These are phyloP conservation scores for Brassica juncea DNA, from an alignment of 345 rosid genomes.

Conservation along the genomic window DNA sequence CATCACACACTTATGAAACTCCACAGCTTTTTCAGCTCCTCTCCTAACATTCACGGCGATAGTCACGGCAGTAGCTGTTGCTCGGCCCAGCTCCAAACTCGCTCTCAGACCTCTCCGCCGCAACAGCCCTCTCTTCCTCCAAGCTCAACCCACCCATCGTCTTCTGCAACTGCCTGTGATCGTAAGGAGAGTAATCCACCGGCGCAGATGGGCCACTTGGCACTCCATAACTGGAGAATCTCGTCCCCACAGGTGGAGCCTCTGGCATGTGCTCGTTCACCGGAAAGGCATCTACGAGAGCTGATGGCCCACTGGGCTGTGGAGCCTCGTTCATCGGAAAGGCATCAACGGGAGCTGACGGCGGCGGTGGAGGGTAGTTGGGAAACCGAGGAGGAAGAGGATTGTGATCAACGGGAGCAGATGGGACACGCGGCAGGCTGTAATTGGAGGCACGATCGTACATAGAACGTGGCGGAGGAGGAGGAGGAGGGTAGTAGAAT, in stretches of 20 bases:
- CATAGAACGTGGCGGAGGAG: slow-evolving; percentile 46
- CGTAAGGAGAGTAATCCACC: slow-evolving; percentile 52
- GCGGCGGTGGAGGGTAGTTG: slow-evolving; percentile 43
- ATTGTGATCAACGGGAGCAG: slow-evolving; percentile 57
- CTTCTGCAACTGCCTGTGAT: slow-evolving; percentile 45
- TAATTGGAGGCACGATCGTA: slow-evolving; percentile 44
- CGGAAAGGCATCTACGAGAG: slow-evolving; percentile 49
- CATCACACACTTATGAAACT: slow-evolving; percentile 13
- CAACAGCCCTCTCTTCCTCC: slow-evolving; percentile 46
- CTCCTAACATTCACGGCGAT: slow-evolving; percentile 46
- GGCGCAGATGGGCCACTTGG: slow-evolving; percentile 61
- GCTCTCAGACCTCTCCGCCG: slow-evolving; percentile 38
- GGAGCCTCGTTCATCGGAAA: slow-evolving; percentile 44
- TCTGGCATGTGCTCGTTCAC: slow-evolving; percentile 48
- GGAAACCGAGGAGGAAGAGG: slow-evolving; percentile 39
- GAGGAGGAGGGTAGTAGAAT: slow-evolving; percentile 44
- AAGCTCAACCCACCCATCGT: slow-evolving; percentile 46
- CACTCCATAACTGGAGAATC: slow-evolving; percentile 41
- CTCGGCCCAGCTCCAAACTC: slow-evolving; percentile 42
- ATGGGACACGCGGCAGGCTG: slow-evolving; percentile 41
- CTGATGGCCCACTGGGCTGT: slow-evolving; percentile 49
- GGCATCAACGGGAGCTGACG: slow-evolving; percentile 58
- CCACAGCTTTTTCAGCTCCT: slow-evolving; percentile 11
- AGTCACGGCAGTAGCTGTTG: slow-evolving; percentile 41
- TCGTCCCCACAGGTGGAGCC: slow-evolving; percentile 26